Conservation (phyloP, 305 asterid genomes). For the Rubia tinctorum region DNA sequence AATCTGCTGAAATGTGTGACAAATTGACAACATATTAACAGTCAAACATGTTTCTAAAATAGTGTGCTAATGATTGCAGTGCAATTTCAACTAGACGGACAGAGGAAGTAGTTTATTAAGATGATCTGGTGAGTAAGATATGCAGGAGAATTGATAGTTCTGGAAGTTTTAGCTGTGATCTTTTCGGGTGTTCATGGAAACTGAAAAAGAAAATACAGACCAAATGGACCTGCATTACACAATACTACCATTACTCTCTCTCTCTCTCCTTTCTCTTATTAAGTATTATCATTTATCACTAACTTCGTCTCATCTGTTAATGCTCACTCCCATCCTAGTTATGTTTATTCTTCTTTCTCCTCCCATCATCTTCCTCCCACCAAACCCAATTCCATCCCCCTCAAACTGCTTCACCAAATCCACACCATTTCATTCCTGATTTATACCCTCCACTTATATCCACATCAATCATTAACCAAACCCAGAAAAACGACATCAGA, state of each 20-base stretch:
- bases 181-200: slow-evolving; percentile 21
- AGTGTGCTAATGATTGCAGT: too few relatives aligned
- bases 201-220: slow-evolving; percentile 2
- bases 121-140: slow-evolving; percentile 19
- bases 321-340: neutral
- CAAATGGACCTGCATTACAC: slow-evolving; percentile 17
- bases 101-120: neutral
- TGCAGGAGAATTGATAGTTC: slow-evolving; percentile 23
- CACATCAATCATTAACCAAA: neutral
- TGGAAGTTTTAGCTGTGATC: slow-evolving; percentile 39
- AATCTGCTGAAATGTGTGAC: too few relatives aligned
- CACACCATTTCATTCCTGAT: neutral
- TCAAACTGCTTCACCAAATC: slow-evolving; percentile 1
- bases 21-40: too few relatives aligned
- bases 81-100: too few relatives aligned
- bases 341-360: slow-evolving; percentile 13
- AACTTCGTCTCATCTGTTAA: slow-evolving; percentile 14
- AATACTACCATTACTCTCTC: too few relatives aligned
- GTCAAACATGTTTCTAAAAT: too few relatives aligned
- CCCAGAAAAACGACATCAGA: neutral
- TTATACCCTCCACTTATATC: neutral
- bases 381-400: slow-evolving; percentile 10
- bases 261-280: neutral
- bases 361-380: slow-evolving; percentile 1
- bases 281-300: neutral